These are phyloP conservation scores for Serendipita sp. DNA, from an alignment of 768 basidiomycete species.

Conservation along the genomic window DNA sequence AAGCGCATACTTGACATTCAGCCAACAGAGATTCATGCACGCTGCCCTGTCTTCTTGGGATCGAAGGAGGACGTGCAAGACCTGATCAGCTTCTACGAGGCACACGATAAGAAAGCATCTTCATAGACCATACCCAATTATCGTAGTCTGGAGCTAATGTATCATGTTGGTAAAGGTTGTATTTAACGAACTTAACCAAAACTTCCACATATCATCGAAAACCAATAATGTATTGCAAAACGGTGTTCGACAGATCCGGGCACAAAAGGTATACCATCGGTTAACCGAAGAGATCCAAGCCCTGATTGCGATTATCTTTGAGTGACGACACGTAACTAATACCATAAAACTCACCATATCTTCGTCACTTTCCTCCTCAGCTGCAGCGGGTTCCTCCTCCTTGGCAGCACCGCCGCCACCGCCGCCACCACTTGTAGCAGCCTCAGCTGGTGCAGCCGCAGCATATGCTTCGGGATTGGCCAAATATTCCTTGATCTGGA, in stretches of 20 bases:
- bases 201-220: too few relatives aligned
- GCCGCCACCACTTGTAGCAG: conserved; percentile 32
- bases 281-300: conserved; percentile 28
- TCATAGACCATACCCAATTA: too few relatives aligned
- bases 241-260: too few relatives aligned
- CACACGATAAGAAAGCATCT: background rate
- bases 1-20: conserved; percentile 82
- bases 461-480: conserved; percentile 98
- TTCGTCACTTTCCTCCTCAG: conserved; percentile 65
- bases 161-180: too few relatives aligned
- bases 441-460: conserved; percentile 48
- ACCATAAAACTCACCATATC: conserved; percentile 21
- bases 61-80: conserved; percentile 87
- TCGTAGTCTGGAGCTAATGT: too few relatives aligned
- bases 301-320: conserved; percentile 6
- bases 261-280: too few relatives aligned
- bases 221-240: too few relatives aligned
- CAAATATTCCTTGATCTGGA: conserved; percentile 84
- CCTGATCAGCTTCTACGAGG: conserved; percentile 68
- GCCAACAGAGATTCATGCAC: conserved; percentile 76
- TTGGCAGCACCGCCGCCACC: conserved; percentile 42
- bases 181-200: too few relatives aligned
- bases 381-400: conserved; percentile 25
- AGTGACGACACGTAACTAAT: background rate
- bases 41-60: conserved; percentile 86